Evolutionary conservation across 2,329 filamentous ascomycete genomes (phyloP).

Genomic region (Fusarium nurragi): DNA sequence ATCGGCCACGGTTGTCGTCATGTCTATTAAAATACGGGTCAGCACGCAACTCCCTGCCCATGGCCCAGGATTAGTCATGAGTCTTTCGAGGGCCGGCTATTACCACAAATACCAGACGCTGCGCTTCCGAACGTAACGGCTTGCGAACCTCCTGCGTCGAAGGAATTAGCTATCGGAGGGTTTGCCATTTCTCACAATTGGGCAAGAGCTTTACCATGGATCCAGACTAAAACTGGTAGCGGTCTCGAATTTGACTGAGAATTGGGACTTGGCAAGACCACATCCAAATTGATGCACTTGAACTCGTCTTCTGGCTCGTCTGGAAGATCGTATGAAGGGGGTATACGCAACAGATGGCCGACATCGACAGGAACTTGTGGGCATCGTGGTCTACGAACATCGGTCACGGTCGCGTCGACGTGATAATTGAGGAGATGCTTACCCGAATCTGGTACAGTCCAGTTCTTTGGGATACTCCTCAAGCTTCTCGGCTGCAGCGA

Average conservation of each 20-base stretch:
- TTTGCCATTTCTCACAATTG: fast-evolving
- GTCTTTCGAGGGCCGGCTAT: background rate
- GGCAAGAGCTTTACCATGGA: constrained; percentile 48
- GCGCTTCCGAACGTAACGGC: constrained; percentile 55
- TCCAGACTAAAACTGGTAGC: constrained; percentile 56
- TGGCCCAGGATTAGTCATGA: fast-evolving
- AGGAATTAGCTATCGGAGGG: background rate
- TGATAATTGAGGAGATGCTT: fast-evolving
- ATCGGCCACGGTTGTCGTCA: constrained; percentile 47
- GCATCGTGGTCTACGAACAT: constrained; percentile 49
- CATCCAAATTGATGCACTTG: constrained; percentile 55
- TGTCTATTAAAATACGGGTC: background rate
- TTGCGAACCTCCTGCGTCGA: constrained; percentile 52
- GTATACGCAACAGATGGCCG: constrained; percentile 55
- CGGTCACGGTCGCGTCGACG: background rate
- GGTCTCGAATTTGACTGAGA: background rate
- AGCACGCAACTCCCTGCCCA: background rate
- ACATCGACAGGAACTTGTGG: constrained; percentile 54
- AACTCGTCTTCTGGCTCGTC: constrained; percentile 54
- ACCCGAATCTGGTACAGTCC: constrained; percentile 11
- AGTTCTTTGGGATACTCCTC: background rate
- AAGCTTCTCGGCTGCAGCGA: background rate
- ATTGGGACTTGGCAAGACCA: constrained; percentile 43
- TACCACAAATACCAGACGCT: constrained; percentile 54
- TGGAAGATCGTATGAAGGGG: constrained; percentile 40